These are phyloP conservation scores for Fermentozyma sake DNA, from an alignment of 1,139 yeast species.

Conservation along the genomic window DNA sequence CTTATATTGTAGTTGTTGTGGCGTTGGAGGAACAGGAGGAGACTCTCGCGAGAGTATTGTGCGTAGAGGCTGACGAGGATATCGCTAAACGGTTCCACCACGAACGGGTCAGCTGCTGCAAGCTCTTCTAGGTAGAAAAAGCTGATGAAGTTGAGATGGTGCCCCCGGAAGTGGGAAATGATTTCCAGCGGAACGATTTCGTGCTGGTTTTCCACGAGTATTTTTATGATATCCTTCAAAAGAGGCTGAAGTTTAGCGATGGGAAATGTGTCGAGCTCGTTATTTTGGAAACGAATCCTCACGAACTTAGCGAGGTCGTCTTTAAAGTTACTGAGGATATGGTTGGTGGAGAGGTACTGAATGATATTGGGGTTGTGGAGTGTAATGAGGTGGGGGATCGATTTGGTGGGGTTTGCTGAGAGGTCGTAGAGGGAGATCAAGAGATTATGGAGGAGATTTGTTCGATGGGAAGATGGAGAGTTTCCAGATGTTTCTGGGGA, in stretches of 20 bases:
- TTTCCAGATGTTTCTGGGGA: too few species aligned
- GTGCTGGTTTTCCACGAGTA: conserved; percentile 62
- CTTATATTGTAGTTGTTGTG: conserved; percentile 56
- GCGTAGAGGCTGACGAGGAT: conserved; percentile 63
- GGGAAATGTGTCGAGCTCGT: conserved; percentile 33
- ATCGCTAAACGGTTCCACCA: conserved; percentile 22
- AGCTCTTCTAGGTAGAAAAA: conserved; percentile 56
- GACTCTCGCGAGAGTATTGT: conserved; percentile 47
- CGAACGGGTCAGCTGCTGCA: conserved; percentile 1
- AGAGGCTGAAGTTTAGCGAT: conserved; percentile 36
- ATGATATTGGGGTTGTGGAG: conserved; percentile 55
- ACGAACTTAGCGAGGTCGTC: conserved; percentile 51
- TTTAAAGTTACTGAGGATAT: conserved; percentile 51
- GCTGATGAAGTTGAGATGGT: conserved; percentile 47
- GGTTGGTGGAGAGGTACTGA: conserved; percentile 55
- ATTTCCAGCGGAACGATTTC: conserved; percentile 55
- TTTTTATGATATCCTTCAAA: conserved; percentile 43
- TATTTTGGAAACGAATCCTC: conserved; percentile 33
- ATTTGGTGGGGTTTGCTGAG: conserved; percentile 54
- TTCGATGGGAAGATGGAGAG: background rate
- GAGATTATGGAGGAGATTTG: too few species aligned
- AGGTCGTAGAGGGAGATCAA: conserved; percentile 45
- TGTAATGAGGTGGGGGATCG: conserved; percentile 58
- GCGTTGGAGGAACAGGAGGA: conserved; percentile 53
- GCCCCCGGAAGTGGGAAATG: conserved; percentile 41